Conservation (phyloP, 2,329 filamentous ascomycete genomes). For the Lachnellula arida region DNA sequence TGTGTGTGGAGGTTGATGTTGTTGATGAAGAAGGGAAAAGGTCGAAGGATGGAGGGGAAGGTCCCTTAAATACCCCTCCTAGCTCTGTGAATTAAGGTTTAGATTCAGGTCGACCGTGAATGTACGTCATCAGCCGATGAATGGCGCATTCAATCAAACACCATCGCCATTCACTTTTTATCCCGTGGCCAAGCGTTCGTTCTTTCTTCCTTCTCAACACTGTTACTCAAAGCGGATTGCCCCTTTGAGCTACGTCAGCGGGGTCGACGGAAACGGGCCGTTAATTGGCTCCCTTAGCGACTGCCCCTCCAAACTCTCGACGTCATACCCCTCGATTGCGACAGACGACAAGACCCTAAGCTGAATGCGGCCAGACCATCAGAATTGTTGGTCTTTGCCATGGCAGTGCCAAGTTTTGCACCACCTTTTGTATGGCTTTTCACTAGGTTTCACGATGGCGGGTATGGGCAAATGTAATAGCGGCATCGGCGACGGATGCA, state of each 20-base stretch:
- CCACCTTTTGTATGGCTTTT: background rate
- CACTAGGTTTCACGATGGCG: background rate
- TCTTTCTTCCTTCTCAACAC: no score
- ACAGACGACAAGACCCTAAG: background rate
- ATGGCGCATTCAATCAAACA: background rate
- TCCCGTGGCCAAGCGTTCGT: no score
- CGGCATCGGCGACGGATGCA: background rate
- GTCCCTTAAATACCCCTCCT: slow-evolving; percentile 9
- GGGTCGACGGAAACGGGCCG: background rate
- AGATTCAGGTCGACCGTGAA: no score
- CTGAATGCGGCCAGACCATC: background rate
- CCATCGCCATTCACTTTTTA: background rate
- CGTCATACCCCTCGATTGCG: slow-evolving; percentile 6
- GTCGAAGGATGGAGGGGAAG: slow-evolving; percentile 7
- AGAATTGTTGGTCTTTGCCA: background rate
- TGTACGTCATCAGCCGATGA: background rate
- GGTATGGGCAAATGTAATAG: background rate
- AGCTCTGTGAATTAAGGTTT: no score
- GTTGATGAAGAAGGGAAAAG: slow-evolving; percentile 5
- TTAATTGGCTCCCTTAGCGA: slow-evolving; percentile 13
- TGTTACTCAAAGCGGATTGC: background rate
- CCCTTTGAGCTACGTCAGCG: slow-evolving; percentile 15
- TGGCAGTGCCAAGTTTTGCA: slow-evolving; percentile 14
- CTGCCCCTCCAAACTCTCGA: slow-evolving; percentile 10
- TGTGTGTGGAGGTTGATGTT: slow-evolving; percentile 12